These are phyloP conservation scores for Leccinum disarticulatum DNA, from an alignment of 768 basidiomycete species.

Conservation along the genomic window DNA sequence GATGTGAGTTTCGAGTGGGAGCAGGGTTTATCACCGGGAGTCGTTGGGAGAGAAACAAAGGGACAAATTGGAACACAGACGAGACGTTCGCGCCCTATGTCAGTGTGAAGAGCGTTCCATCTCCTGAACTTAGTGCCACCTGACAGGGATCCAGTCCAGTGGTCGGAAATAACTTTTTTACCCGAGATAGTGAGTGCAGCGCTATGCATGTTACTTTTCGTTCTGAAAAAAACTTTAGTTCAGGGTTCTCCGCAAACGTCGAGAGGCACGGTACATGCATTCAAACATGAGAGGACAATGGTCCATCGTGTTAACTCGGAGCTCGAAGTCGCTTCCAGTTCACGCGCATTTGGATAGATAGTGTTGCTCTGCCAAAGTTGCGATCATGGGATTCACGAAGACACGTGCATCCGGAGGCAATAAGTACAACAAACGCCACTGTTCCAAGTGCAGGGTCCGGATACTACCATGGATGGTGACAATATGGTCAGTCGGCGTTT, in stretches of 20 bases:
- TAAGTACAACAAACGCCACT: conserved; percentile 89
- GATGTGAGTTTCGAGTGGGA: too few species aligned
- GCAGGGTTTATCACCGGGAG: conserved; percentile 83
- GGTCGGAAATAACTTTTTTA: too few species aligned
- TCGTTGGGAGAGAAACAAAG: conserved; percentile 90
- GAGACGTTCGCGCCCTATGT: conserved; percentile 91
- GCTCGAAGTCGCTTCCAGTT: too few species aligned
- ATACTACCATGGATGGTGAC: conserved; percentile 85
- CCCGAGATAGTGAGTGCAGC: too few species aligned
- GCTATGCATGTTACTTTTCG: too few species aligned
- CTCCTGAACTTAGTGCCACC: too few species aligned
- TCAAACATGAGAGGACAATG: too few species aligned
- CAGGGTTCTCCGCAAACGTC: too few species aligned
- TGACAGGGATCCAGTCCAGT: too few species aligned
- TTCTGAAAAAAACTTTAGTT: too few species aligned
- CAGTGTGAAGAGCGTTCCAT: conserved; percentile 45
- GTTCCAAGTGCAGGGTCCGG: conserved; percentile 73
- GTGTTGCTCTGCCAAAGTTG: conserved; percentile 94
- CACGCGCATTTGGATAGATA: conserved; percentile 45
- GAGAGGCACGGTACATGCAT: too few species aligned
- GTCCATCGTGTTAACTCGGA: too few species aligned
- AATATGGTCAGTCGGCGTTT: conserved; percentile 50
- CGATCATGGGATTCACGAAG: conserved; percentile 80
- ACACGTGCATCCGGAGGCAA: conserved; percentile 80
- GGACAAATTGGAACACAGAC: conserved; percentile 73